Percentiles rank a stretch among this genome's conserved stretches.
Conservation (phyloP, 768 basidiomycete genomes). For the Serendipita sp. region DNA sequence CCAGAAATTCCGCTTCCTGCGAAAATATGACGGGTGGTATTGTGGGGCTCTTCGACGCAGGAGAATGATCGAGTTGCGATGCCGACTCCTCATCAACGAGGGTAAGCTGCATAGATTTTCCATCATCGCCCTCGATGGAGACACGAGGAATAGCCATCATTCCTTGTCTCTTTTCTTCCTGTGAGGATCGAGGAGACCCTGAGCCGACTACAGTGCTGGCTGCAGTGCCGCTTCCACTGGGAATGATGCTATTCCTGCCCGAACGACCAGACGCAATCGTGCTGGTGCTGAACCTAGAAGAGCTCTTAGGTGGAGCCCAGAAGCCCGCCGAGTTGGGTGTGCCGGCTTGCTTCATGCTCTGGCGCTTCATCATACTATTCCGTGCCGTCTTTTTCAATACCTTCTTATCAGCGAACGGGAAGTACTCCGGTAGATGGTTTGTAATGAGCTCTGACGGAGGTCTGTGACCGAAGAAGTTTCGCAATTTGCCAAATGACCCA, state of each 20-base stretch:
- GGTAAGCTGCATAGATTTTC: background rate
- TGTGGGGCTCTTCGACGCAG: background rate
- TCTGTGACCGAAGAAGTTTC: constrained; percentile 96
- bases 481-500: constrained; percentile 34
- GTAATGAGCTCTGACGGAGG: constrained; percentile 96
- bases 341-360: constrained; percentile 27
- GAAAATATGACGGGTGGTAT: background rate
- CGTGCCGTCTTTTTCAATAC: constrained; percentile 76
- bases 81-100: constrained; percentile 3
- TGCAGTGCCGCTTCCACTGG: background rate
- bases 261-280: constrained; percentile 28
- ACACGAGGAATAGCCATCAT: background rate
- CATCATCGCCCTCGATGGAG: background rate
- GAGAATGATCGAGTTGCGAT: background rate
- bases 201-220: background rate
- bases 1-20: background rate
- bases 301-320: constrained; percentile 21
- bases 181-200: background rate
- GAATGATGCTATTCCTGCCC: background rate
- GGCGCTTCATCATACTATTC: constrained; percentile 67
- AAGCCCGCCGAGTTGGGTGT: constrained; percentile 33
- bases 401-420: constrained; percentile 87
- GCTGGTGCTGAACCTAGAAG: constrained; percentile 49
- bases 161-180: constrained; percentile 3
- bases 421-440: constrained; percentile 84